Evolutionary conservation across 768 basidiomycete species (phyloP), one percentile per base, ranked within the genome.

Genomic region (Termitomyces sp.): DNA sequence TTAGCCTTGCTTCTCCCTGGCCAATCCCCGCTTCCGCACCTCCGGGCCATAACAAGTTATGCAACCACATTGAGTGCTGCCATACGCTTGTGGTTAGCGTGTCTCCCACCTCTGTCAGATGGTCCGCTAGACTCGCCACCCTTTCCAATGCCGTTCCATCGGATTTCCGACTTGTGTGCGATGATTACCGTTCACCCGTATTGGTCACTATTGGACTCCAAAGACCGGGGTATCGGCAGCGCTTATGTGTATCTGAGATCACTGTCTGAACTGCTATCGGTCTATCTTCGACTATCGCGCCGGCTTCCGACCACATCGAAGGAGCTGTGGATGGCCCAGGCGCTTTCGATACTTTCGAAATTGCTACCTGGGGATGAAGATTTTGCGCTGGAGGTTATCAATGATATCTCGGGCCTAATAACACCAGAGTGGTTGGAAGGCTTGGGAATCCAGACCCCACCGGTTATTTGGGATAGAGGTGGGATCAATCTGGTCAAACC

Each of bases 351-450:
- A 49, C 64, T 90, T 0, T 63, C 72, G 14, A 73, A 79, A 36
- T 74, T 88, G 26, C 74, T 85, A 13, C 89, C 88, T 0, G 93
- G 93, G 13, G 89, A 95, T 62, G 94, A 95, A 68, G 81, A 81
- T 1, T 67, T 73, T 38, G 87, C 82, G 0, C 63, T 75, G 26
- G 69, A 68, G 26, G 72, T 83, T 56, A 59, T 85, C 26, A 70
- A 73, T 20, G 74, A 77, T n/a, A 55, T 83, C 13, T 48, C 72
- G 12, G 64, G 62, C 32, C 56, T 76, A 0, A 53, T 85, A 48
- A 78, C 72, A 4, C 63, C 68, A 6, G 71, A 74, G n/a, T 83
- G 80, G 77, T 66, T 79, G 60, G 55, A 63, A 23, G 60, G 69
- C n/a, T 70, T 69, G 3, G 73, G 71, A 12, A 73, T 81, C 43